Percentiles rank a stretch among this genome's conserved stretches.
Evolutionary conservation across 257 asterid species (phyloP).

Genomic region (Plantago major): DNA sequence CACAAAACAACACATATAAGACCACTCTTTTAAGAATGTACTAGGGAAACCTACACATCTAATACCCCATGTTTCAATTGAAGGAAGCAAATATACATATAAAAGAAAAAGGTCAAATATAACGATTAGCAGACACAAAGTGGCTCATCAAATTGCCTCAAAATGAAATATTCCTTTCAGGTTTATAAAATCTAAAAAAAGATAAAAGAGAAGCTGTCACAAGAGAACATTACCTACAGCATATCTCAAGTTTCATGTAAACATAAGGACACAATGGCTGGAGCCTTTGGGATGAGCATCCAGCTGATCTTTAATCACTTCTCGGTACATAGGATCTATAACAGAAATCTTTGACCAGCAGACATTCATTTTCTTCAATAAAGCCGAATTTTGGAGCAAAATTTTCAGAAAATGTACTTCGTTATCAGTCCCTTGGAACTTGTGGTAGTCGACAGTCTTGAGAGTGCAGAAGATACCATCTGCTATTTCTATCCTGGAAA

Average conservation of each 20-base stretch:
- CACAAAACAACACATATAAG: background rate
- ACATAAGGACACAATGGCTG: conserved; percentile 26
- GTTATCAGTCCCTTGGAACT: conserved; percentile 30
- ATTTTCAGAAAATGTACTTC: conserved; percentile 37
- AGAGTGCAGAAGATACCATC: conserved; percentile 30
- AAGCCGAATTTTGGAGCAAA: conserved; percentile 30
- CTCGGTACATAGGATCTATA: conserved; percentile 21
- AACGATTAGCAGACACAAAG: too few relatives aligned
- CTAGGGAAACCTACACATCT: too few relatives aligned
- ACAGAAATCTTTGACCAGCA: conserved; percentile 25
- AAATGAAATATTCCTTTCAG: too few relatives aligned
- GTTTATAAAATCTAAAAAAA: background rate
- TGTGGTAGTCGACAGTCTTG: conserved; percentile 33
- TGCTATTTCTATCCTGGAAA: conserved; percentile 21
- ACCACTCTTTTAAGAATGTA: too few relatives aligned
- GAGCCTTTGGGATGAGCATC: conserved; percentile 29
- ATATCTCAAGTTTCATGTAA: conserved; percentile 24
- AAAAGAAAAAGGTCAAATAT: too few relatives aligned
- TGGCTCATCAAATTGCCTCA: too few relatives aligned
- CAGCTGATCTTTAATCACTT: conserved; percentile 27
- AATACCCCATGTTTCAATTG: background rate
- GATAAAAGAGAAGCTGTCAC: background rate
- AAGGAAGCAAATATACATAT: too few relatives aligned
- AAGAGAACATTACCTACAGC: conserved; percentile 21
- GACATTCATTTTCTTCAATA: conserved; percentile 39